phyloP scores from a whole-genome alignment of 352 stramenopile species.

The Pythium pyrilobum region DNA sequence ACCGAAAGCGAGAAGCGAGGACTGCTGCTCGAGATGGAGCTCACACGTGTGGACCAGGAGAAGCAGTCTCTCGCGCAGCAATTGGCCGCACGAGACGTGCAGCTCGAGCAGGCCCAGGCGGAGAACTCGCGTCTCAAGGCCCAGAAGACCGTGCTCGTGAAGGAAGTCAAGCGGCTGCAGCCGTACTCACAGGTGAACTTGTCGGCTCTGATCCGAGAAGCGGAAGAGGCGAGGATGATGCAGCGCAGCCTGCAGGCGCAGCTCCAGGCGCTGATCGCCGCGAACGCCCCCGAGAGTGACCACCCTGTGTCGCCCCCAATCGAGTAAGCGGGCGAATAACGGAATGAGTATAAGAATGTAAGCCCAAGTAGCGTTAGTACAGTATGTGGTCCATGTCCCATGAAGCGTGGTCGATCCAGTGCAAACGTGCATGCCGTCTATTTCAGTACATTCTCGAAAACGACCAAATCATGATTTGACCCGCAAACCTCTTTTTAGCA shows the following conservation, averaged over 20 bases:
- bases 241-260: slow-evolving; percentile 57
- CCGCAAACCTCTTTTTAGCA: too few species aligned
- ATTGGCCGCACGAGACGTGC: slow-evolving; percentile 15
- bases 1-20: slow-evolving; percentile 48
- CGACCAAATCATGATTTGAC: too few species aligned
- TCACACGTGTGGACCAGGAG: slow-evolving; percentile 7
- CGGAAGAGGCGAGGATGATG: slow-evolving; percentile 68
- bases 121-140: slow-evolving; percentile 37
- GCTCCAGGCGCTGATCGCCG: slow-evolving; percentile 19
- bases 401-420: too few species aligned
- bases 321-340: too few species aligned
- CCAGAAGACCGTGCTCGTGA: slow-evolving; percentile 57
- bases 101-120: slow-evolving; percentile 18
- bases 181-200: slow-evolving; percentile 66
- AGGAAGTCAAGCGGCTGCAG: slow-evolving; percentile 65
- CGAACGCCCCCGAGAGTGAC: slow-evolving; percentile 2
- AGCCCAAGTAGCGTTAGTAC: too few species aligned
- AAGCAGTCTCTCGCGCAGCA: slow-evolving; percentile 14
- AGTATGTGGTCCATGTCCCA: too few species aligned
- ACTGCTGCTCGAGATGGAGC: slow-evolving; percentile 17
- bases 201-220: slow-evolving; percentile 53
- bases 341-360: not conserved
- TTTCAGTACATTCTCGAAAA: too few species aligned
- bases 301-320: not conserved
- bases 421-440: too few species aligned